Base-by-base conservation (phyloP, 352 stramenopile species). In the Pythium insidiosum region DNA sequence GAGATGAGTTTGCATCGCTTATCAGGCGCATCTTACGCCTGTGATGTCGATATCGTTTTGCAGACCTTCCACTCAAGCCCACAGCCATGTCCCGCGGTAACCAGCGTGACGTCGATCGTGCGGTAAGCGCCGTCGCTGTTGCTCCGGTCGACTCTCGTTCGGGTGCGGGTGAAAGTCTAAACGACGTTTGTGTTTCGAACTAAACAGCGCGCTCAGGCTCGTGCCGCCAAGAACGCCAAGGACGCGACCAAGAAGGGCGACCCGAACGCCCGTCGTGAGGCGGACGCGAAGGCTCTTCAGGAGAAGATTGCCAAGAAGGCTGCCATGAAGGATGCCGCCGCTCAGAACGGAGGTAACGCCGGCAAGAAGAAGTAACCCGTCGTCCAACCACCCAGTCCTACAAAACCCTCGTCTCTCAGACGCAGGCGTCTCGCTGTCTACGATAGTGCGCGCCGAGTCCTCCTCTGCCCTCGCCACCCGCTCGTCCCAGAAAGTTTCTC, bases 231-330 rank as follows among this genome's bases (percentile, higher is more conserved):
- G n/a, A 37, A 39, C n/a, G 33, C 40, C 1, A 35, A 42, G 10
- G 47, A 51, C 21, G 43, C 41, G 36, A 37, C 30, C 3, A 35
- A 43, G 9, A 68, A 74, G 35, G 75, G 77, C 23, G 76, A 86
- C 47, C 69, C 73, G 12, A 62, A 70, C 16, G 73, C 73, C 9
- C 75, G 74, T 13, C 66, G 76, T 7, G 78, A 87, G 36, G 75
- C 73, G 4, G 71, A 88, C 38, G 73, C 68, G 21, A 84, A 86
- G 63, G 73, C 71, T 5, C 55, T 88, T 24, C 66, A 82, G 50
- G 73, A 90, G 51, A 90, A 90, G 47, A 88, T 90, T 22, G 78
- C 75, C 3, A 67, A 64, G 18, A 90, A 90, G 47, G 73, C 70
- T 12, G 73, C 73, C 1, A 63, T 65, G 58, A 88, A 87, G 51